A percentile compares a stretch with the other conserved stretches of the same genome.
These are phyloP conservation scores for Hanseniaspora lindneri DNA, from an alignment of 805 yeast genomes.

Conservation along the genomic window DNA sequence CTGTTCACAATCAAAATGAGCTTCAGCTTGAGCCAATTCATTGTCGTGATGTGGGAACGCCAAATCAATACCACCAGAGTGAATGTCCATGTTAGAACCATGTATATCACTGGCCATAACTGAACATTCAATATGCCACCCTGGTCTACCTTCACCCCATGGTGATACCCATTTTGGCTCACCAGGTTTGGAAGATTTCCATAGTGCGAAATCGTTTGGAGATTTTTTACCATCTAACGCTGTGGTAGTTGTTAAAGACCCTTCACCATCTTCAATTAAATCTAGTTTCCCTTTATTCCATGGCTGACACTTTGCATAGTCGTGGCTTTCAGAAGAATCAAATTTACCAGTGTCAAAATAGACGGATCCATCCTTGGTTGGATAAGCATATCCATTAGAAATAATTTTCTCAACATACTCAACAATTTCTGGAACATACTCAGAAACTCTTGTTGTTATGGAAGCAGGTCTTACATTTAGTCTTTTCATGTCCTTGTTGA, in stretches of 20 bases:
- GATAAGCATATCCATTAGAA: constrained; percentile 70
- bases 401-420: constrained; percentile 65
- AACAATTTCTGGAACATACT: constrained; percentile 86
- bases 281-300: constrained; percentile 89
- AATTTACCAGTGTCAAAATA: constrained; percentile 82
- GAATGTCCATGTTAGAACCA: constrained; percentile 80
- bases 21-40: constrained; percentile 94
- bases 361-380: constrained; percentile 82
- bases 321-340: constrained; percentile 60
- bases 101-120: constrained; percentile 91
- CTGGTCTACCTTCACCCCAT: constrained; percentile 97
- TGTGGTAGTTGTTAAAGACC: constrained; percentile 47
- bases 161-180: constrained; percentile 93
- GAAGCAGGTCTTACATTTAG: constrained; percentile 78
- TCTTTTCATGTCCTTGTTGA: constrained; percentile 70
- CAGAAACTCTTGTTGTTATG: constrained; percentile 86
- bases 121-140: constrained; percentile 99
- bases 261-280: constrained; percentile 89
- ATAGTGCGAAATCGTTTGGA: constrained; percentile 82
- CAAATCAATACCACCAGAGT: constrained; percentile 91
- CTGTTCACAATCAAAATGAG: constrained; percentile 74
- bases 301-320: constrained; percentile 92
- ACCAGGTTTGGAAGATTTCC: constrained; percentile 95
- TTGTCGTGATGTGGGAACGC: constrained; percentile 99
- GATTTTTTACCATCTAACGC: constrained; percentile 49